A percentile compares a stretch with the other conserved stretches of the same genome.
Evolutionary conservation across 192 early-diverging fungal genomes (phyloP).

Genomic region (Backusella psychrophila): DNA sequence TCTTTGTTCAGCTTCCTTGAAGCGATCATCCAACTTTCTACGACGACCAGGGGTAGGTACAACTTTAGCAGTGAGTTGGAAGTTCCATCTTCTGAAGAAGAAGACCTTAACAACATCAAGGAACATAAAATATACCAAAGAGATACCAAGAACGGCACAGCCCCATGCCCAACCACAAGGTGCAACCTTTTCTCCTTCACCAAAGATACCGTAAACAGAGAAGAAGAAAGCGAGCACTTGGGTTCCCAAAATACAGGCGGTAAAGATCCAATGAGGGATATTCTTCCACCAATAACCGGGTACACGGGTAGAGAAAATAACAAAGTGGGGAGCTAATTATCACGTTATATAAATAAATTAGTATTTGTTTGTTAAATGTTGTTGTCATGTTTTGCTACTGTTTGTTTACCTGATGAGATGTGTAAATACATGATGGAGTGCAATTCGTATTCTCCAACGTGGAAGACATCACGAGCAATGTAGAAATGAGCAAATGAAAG

Average conservation of each 20-base stretch:
- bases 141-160: constrained; percentile 60
- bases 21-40: constrained; percentile 48
- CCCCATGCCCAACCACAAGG: constrained; percentile 66
- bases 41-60: constrained; percentile 61
- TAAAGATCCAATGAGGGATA: constrained; percentile 66
- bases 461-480: constrained; percentile 65
- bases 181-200: constrained; percentile 35
- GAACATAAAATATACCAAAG: constrained; percentile 69
- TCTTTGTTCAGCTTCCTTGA: constrained; percentile 29
- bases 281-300: constrained; percentile 79
- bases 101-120: constrained; percentile 82
- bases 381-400: not conserved
- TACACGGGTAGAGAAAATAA: constrained; percentile 85
- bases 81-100: constrained; percentile 75
- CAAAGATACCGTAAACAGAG: constrained; percentile 62
- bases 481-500: constrained; percentile 85
- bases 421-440: constrained; percentile 94
- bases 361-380: not conserved
- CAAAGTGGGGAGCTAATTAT: constrained; percentile 68
- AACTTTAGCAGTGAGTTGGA: constrained; percentile 77
- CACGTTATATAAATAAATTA: constrained; percentile 3
- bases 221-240: constrained; percentile 86
- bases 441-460: constrained; percentile 38
- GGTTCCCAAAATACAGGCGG: constrained; percentile 69
- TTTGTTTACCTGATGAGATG: constrained; percentile 63